Conservation (phyloP, 257 asterid genomes). For the Salvia hispanica region DNA sequence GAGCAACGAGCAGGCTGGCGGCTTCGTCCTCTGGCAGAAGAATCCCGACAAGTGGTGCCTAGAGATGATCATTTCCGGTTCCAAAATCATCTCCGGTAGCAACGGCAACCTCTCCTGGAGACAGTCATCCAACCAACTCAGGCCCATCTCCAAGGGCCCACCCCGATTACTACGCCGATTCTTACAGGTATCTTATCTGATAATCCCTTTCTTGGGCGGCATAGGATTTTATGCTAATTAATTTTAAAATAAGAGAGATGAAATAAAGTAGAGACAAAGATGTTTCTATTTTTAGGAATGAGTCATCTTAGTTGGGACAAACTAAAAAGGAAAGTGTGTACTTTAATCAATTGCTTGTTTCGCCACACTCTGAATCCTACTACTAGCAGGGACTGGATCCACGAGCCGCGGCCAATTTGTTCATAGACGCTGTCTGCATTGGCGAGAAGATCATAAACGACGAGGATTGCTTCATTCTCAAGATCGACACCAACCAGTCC, state of each 20-base stretch:
- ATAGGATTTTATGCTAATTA: too few relatives aligned
- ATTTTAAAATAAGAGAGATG: too few relatives aligned
- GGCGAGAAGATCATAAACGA: constrained; percentile 85
- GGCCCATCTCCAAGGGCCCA: constrained; percentile 71
- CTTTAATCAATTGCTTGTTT: too few relatives aligned
- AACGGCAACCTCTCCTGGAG: constrained; percentile 79
- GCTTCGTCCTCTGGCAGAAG: constrained; percentile 91
- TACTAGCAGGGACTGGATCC: constrained; percentile 73
- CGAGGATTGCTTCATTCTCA: constrained; percentile 86
- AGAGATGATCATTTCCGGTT: constrained; percentile 73
- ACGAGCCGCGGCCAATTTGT: constrained; percentile 63
- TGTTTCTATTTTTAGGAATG: too few relatives aligned
- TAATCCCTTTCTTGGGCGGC: too few relatives aligned
- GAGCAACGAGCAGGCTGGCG: constrained; percentile 75
- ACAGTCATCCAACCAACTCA: constrained; percentile 82
- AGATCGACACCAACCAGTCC: constrained; percentile 79
- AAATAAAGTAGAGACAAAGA: too few relatives aligned
- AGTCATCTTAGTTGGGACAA: too few relatives aligned
- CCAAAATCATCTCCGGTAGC: constrained; percentile 90
- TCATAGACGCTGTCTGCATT: constrained; percentile 85
- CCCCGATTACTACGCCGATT: constrained; percentile 82
- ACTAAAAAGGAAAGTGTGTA: too few relatives aligned
- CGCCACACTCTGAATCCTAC: too few relatives aligned
- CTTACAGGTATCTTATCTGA: constrained; percentile 51
- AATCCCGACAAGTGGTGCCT: constrained; percentile 84